phyloP scores from a whole-genome alignment of 2,329 filamentous ascomycete species.

The Colletotrichum cordylinicola region DNA sequence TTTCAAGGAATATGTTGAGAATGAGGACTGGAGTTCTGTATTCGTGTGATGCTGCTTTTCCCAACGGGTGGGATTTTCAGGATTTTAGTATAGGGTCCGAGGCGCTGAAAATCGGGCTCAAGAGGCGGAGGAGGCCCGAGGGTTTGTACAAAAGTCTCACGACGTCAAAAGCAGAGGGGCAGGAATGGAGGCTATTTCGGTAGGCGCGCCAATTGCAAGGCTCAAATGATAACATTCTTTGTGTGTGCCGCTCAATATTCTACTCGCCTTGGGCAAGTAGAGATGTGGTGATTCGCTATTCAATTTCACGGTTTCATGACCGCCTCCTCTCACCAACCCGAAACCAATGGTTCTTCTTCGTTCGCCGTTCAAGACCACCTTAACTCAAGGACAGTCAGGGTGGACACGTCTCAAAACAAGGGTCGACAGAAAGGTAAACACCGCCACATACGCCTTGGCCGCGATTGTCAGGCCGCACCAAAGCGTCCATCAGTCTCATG shows the following conservation, averaged over 20 bases:
- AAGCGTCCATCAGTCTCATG: not conserved
- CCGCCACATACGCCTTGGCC: not conserved
- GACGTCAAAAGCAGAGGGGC: too few relatives aligned
- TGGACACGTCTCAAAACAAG: not conserved
- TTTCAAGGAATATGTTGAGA: not conserved
- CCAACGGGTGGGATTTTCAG: too few relatives aligned
- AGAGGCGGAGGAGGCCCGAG: too few relatives aligned
- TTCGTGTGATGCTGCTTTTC: not conserved
- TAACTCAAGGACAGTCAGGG: too few relatives aligned
- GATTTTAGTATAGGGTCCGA: too few relatives aligned
- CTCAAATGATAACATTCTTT: not conserved
- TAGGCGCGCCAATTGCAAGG: accelerated
- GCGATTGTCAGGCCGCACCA: not conserved
- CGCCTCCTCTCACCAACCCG: accelerated
- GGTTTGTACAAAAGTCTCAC: too few relatives aligned
- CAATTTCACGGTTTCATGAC: not conserved
- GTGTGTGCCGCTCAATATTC: not conserved
- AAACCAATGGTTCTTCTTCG: not conserved
- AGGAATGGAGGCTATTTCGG: not conserved
- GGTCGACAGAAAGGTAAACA: not conserved
- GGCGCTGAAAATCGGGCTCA: too few relatives aligned
- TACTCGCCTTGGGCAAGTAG: not conserved
- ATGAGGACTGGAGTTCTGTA: not conserved
- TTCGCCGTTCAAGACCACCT: not conserved
- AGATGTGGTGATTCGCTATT: not conserved